phyloP scores from a whole-genome alignment of 306 rosid species.

The Leucaena leucocephala region DNA sequence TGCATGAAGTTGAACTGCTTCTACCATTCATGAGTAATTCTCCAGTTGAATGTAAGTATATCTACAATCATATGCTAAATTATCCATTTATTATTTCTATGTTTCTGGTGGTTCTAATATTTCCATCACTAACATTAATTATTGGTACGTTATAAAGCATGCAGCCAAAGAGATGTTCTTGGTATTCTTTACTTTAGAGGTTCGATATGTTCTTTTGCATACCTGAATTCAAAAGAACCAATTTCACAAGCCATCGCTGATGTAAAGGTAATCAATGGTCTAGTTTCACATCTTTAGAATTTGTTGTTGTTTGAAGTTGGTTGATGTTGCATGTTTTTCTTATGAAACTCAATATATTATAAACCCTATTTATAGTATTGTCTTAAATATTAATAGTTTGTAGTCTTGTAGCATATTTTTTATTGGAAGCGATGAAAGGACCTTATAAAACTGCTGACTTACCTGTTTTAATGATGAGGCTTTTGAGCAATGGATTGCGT shows the following conservation, averaged over 20 bases:
- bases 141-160: constrained; percentile 52
- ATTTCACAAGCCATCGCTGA: constrained; percentile 72
- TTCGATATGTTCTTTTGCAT: constrained; percentile 81
- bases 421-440: background rate
- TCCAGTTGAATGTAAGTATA: constrained; percentile 57
- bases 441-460: constrained; percentile 7
- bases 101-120: constrained; percentile 21
- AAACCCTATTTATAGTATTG: background rate
- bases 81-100: constrained; percentile 9
- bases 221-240: constrained; percentile 75
- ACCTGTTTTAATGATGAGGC: background rate
- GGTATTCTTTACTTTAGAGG: constrained; percentile 77
- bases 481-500: background rate
- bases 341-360: background rate
- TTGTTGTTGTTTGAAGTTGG: background rate
- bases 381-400: constrained; percentile 7
- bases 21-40: constrained; percentile 58
- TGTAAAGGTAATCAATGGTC: constrained; percentile 63
- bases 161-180: constrained; percentile 67
- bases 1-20: constrained; percentile 85
- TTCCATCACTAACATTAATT: constrained; percentile 33
- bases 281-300: background rate
- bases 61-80: background rate
- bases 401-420: background rate
- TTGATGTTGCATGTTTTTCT: constrained; percentile 22